phyloP scores from a whole-genome alignment of 2,329 filamentous ascomycete species.

The Calonectria pauciramosa region DNA sequence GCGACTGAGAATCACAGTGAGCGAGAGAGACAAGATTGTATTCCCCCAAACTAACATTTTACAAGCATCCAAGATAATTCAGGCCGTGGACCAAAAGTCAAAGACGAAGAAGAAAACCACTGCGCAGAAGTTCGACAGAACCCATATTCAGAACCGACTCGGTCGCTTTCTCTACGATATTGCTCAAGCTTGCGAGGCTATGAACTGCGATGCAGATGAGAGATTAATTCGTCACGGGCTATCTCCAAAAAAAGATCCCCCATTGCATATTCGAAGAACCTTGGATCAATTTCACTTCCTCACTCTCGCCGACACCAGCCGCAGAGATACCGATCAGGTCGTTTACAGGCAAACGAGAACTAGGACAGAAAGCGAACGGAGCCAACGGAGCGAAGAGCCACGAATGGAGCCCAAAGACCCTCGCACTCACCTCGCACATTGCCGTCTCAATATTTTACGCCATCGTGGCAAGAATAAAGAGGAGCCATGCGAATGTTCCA shows the following conservation, averaged over 20 bases:
- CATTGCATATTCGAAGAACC: neutral
- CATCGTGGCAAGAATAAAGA: neutral
- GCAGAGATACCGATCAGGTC: conserved; percentile 5
- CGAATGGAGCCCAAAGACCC: neutral
- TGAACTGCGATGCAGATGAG: conserved; percentile 4
- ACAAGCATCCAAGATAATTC: neutral
- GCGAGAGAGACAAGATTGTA: neutral
- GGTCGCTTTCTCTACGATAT: neutral
- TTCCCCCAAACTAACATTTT: neutral
- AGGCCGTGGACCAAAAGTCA: neutral
- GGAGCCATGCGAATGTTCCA: too few species aligned
- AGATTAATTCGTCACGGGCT: neutral
- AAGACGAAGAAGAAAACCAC: neutral
- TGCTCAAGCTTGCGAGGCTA: neutral
- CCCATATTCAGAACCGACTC: neutral
- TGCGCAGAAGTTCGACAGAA: neutral
- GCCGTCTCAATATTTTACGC: neutral
- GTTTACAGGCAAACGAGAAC: conserved; percentile 3
- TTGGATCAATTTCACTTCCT: conserved; percentile 10
- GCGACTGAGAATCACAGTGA: neutral
- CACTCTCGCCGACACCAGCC: neutral
- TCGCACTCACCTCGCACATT: neutral
- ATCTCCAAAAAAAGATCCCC: neutral
- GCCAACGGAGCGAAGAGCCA: neutral
- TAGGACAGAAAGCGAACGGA: neutral